Evolutionary conservation across 2,329 filamentous ascomycete species (phyloP), one percentile per base, ranked within the genome.

Genomic region (Acrocalymma vagum): DNA sequence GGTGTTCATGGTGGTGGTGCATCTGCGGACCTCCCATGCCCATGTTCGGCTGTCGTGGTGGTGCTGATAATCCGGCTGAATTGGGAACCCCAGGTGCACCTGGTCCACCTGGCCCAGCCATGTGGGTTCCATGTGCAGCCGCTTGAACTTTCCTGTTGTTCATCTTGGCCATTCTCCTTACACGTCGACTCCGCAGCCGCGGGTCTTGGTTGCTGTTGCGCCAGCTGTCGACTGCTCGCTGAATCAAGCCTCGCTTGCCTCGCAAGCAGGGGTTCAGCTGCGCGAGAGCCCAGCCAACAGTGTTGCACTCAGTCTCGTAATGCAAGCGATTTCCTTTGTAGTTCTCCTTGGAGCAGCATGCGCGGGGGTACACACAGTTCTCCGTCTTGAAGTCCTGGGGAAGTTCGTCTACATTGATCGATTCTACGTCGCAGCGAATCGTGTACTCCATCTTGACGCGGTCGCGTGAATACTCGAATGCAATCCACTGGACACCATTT

Each of bases 391-490:
- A 97, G 53, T 97, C 93, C 51, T 83, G 78, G 29, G 83, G 82
- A 13, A 99, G 80, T 48, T 86, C 86, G 40, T 96, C 91, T 29
- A 93, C 91, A 64, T 92, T 91, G 48, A 99, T 91, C 1, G 92
- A 96, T 74, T 97, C 94, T 14, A 97, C 94, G 60, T 97, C 94
- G 69, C 94, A 97, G 36, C 94, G 87, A 61, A 99, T 99, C 1
- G 92, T 96, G 74, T 99, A 99, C 72, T 97, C 92, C 91, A 97
- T 96, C 83, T 99, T 99, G 55, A 97, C 92, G 29, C 93, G 82
- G 66, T 99, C 93, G 46, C 93, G 85, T 9, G 93, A 97, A 69
- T 99, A 99, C 70, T 99, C 94, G 50, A 97, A 99, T 0, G 91
- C 91, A 62, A 97, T 97, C 94, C 94, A 97, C 71, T 97, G 94